Base-by-base conservation (phyloP, 768 basidiomycete species). In the Lactarius deliciosus region DNA sequence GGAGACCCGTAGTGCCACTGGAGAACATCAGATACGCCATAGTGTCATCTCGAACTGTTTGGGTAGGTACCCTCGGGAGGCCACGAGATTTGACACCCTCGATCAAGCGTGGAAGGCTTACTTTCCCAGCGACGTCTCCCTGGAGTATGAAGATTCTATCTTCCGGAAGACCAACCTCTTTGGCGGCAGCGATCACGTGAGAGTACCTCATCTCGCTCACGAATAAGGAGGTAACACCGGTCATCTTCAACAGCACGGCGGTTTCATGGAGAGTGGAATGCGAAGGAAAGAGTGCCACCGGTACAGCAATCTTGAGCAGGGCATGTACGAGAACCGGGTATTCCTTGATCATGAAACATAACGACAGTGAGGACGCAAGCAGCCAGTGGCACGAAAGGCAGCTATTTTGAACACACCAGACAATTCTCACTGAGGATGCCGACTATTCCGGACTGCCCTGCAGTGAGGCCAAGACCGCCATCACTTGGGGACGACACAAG, bases 1-100 rank as follows among this genome's bases (percentile, higher is more conserved):
- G 89, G 4, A 86, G 76, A 0, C 91, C 90, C 66, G 82, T 91
- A 0, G 91, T 92, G 28, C 90, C 90, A 70, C 90, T 91, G 0
- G 90, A 92, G 72, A 90, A 90, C 0, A 88, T 78, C 3, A 92
- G 77, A 73, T 91, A 90, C 0, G 87, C 90, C 1, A 90, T 75
- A 0, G 86, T 88, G 65, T 86, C 77, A 36, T 76, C 78, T 20
- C 69, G 76, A 0, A 83, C 88, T 0, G 79, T 77, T 50, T 78
- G 80, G 38, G 85, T 75, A 1, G 78, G 76, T 1, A 83, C 71
- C 1, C 78, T 73, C 9, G 83, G 79, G 1, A 82, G 70, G 0
- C 76, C 75, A 25, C 77, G 78, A 13, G 65, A 69, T 50, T 75
- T 76, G 32, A 80, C 80, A 11, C 74, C 70, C 7, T 77, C 73